Base-by-base conservation (phyloP, 768 basidiomycete species). In the Lactarius sanguifluus region DNA sequence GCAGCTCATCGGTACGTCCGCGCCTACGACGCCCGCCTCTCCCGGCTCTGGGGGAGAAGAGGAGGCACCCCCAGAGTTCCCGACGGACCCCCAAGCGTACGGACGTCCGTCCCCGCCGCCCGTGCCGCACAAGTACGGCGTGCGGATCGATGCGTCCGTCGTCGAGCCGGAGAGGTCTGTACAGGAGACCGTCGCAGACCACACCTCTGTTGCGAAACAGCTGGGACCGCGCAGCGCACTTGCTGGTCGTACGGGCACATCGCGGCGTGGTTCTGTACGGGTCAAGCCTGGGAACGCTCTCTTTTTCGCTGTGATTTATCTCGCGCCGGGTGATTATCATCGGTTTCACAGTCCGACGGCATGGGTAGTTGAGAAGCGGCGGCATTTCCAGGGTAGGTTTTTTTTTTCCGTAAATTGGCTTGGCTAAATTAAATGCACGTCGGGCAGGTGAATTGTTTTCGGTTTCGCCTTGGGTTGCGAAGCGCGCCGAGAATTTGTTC, bases 241-340 rank as follows among this genome's bases (percentile, higher is more conserved):
- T 73, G 79, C 38, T 71, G 73, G 58, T 81, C 20, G 79, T n/a
- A n/a, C n/a, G n/a, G n/a, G n/a, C n/a, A n/a, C n/a, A n/a, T 81
- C 61, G 13, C 34, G 65, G 16, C 65, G 65, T 25, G 61, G 61
- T 32, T 50, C 61, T 1, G 79, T 80, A 9, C 79, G 79, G 47
- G 80, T 89, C 54, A 85, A 85, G 69, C 84, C 88, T 3, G 94
- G 92, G 16, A 90, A 98, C 74, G 83, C 87, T 20, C 85, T 98
- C 28, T 97, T 87, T 79, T 99, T 98, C 76, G 80, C 90, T 28
- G 97, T 99, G 71, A 90, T 99, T 66, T 99, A 98, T 79, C 90
- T 99, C 63, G 97, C 96, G 0, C 97, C 97, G 1, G 96, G 97
- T 1, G 97, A 99, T 75, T 98, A 98, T 76, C 96, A 99, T 73